Evolutionary conservation across 2,329 filamentous ascomycete genomes (phyloP), one percentile per base, ranked within the genome.

Genomic region (Trichoderma pleuroti): DNA sequence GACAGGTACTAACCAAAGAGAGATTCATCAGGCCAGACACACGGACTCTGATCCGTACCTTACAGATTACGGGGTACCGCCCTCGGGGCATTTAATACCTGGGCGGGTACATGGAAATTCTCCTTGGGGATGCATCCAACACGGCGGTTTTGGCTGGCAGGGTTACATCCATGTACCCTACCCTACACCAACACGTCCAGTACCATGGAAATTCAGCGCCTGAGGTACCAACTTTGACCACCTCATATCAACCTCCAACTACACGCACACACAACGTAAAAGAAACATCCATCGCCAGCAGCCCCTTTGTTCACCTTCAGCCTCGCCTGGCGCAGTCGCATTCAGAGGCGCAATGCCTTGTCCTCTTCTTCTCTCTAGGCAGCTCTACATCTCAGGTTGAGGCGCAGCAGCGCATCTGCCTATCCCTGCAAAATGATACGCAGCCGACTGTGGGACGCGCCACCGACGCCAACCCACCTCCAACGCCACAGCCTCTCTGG

Each of bases 361-460:
- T 54, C 32, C 4, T 28, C 46, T 26, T 8, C 5, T 10, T 36
- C 14, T 10, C 16, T 42, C 34, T 30, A 10, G 11, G 11, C 18
- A 3, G 39, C 11, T 42, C n/a, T 39, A 26, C 32, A 36, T 34
- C 26, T 36, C 34, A 7, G 49, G n/a, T 16, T 49, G 66, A 11
- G 54, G 66, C 56, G 56, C 52, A 60, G 49, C 63, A 5, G 24
- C 12, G 54, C 65, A 68, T 36, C 39, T 56, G 30, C 12, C 0
- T 16, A 68, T 61, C 66, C 54, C 56, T 68, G 66, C 30, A 18
- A 26, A 39, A 21, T 49, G 63, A 49, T 60, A 68, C 56, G 66
- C 49, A 42, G 62, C n/a, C n/a, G 5, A 11, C 49, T 30, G 39
- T 34, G 12, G 10, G 18, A 54, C 62, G 46, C 62, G 46, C 62